phyloP scores from a whole-genome alignment of 2,329 filamentous ascomycete species.

The Alternaria novae-zelandiae region DNA sequence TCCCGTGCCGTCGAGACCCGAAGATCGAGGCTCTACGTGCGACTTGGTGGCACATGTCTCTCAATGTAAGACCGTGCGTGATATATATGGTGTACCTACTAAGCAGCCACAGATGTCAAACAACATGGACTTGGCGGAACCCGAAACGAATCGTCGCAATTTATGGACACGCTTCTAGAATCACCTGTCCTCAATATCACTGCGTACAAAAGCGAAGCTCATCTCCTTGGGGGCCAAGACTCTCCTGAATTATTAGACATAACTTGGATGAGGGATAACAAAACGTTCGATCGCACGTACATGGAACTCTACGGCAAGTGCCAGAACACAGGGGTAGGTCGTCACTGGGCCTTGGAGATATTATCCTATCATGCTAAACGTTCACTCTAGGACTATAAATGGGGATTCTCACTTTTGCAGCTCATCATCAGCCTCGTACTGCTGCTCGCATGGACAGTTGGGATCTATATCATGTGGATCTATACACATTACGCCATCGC shows the following conservation, averaged over 20 bases:
- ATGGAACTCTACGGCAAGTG: neutral
- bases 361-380: accelerated
- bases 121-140: neutral
- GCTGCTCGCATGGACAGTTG: neutral
- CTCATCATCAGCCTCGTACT: neutral
- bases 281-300: neutral
- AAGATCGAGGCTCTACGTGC: neutral
- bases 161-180: neutral
- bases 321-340: neutral
- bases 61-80: neutral
- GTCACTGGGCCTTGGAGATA: accelerated
- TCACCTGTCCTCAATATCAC: neutral
- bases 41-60: neutral
- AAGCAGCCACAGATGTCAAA: neutral
- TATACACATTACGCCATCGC: neutral
- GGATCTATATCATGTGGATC: neutral
- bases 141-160: neutral
- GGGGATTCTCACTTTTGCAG: neutral
- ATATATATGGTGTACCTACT: neutral
- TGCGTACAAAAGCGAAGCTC: neutral
- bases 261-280: neutral
- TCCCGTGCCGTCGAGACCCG: neutral
- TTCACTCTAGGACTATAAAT: neutral
- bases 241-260: accelerated
- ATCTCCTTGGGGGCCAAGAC: neutral